phyloP scores from a whole-genome alignment of 148 eudicot species.

The Cornus suecica region DNA sequence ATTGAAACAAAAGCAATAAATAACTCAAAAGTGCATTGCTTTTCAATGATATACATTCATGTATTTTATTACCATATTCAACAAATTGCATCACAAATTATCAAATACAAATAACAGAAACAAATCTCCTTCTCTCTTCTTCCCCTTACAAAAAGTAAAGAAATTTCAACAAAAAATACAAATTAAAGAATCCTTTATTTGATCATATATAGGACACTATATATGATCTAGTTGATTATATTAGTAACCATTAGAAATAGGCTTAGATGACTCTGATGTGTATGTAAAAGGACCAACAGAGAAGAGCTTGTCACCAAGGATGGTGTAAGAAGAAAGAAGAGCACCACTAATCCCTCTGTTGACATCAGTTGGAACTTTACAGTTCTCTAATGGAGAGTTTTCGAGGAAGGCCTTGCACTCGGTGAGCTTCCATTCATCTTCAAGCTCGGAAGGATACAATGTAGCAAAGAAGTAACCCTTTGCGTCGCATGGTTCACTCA shows the following conservation, averaged over 20 bases:
- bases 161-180: not conserved
- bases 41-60: not conserved
- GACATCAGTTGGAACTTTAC: conserved; percentile 25
- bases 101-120: too few relatives aligned
- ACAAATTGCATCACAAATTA: not conserved
- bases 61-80: too few relatives aligned
- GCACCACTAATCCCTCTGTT: conserved; percentile 30
- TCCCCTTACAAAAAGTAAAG: not conserved
- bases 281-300: conserved; percentile 34
- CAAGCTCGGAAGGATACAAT: conserved; percentile 16
- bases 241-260: too few relatives aligned
- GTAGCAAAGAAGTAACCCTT: conserved; percentile 37
- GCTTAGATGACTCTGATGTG: not conserved
- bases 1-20: too few relatives aligned
- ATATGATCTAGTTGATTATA: too few relatives aligned
- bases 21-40: too few relatives aligned
- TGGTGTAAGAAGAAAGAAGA: conserved; percentile 19
- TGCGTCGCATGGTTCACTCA: conserved; percentile 26
- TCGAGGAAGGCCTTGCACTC: conserved; percentile 42
- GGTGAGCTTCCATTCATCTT: conserved; percentile 15
- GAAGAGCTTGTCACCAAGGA: conserved; percentile 18
- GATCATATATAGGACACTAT: too few relatives aligned
- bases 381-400: conserved; percentile 27
- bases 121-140: too few relatives aligned
- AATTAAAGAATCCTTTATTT: too few relatives aligned